Base-by-base conservation (phyloP, 352 stramenopile genomes). In the Pythium volutum region DNA sequence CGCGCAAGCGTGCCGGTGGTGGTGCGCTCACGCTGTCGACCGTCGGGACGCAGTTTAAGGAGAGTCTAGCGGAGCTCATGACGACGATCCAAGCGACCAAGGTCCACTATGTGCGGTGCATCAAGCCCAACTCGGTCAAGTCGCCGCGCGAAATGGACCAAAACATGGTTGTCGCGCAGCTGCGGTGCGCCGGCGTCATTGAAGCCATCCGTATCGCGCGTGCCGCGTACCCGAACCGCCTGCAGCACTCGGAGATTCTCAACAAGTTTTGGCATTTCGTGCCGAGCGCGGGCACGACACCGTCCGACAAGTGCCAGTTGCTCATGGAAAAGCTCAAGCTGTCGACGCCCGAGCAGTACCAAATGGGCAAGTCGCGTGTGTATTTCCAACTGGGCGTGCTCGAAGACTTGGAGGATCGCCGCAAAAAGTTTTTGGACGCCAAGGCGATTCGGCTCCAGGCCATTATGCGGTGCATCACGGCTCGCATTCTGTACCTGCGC, bases 51-150 rank as follows among this genome's bases (percentile, higher is more conserved):
- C 87, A 99, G 67, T 99, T 99, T 74, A 96, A 96, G 54, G 83
- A 93, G 48, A 97, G 97, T 72, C 73, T 99, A 11, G 79, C 70
- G 14, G 80, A 96, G 56, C 79, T 99, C 45, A 97, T 99, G 67
- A 88, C 81, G n/a, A 98, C 92, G 36, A 95, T 99, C 31, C 91
- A 98, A 64, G 77, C 78, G 7, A 99, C 96, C 0, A 88, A 97
- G 55, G 95, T 98, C 16, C 97, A 99, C 69, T 99, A 99, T 67
- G 96, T 99, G 49, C 88, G 97, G 38, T 99, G 97, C 75, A 98
- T 99, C 59, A 99, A 99, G 80, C 97, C 97, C 0, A 99, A 99
- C 76, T 88, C 98, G 70, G 89, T 97, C 33, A 97, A 99, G 69
- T 97, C 97, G 66, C 58, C 86, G 9, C 76, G 63, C 1, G 72